Conservation (phyloP, 2,329 filamentous ascomycete species). For the Dactylellina sp. region DNA sequence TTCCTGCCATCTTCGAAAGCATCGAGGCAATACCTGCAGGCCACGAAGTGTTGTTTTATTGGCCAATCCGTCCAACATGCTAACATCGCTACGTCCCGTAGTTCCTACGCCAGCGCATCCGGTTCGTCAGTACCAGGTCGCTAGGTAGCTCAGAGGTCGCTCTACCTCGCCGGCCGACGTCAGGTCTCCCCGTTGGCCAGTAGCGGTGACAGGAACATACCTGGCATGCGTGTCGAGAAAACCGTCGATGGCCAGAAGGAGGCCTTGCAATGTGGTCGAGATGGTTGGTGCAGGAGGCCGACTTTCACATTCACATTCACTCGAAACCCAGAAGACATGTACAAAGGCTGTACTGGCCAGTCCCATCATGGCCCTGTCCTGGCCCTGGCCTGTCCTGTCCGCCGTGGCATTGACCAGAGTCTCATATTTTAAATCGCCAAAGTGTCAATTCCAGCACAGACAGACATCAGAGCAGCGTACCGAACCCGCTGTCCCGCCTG, state of each 20-base stretch:
- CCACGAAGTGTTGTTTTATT: constrained; percentile 57
- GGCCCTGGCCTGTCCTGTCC: neutral
- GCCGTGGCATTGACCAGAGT: too few relatives aligned
- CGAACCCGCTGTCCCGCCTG: constrained; percentile 29
- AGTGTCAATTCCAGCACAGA: constrained; percentile 12
- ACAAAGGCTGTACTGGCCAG: too few relatives aligned
- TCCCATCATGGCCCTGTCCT: neutral
- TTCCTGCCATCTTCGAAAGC: constrained; percentile 50
- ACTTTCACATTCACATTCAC: neutral
- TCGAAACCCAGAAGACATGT: neutral
- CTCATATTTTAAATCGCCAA: too few relatives aligned
- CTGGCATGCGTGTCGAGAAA: constrained; percentile 16
- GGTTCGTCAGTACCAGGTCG: constrained; percentile 14
- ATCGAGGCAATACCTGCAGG: constrained; percentile 56
- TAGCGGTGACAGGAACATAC: constrained; percentile 20
- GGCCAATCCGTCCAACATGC: constrained; percentile 52
- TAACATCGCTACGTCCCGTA: constrained; percentile 56
- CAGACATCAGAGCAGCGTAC: constrained; percentile 1
- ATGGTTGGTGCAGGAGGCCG: neutral
- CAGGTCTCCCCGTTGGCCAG: neutral
- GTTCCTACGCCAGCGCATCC: constrained; percentile 52
- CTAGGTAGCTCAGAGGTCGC: constrained; percentile 22
- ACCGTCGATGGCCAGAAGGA: neutral
- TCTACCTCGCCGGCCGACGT: constrained; percentile 3
- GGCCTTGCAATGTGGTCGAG: constrained; percentile 14